A percentile compares a stretch with the other conserved stretches of the same genome.
Conservation (phyloP, 208 protist species). For the Trypanosomatidae sp. region DNA sequence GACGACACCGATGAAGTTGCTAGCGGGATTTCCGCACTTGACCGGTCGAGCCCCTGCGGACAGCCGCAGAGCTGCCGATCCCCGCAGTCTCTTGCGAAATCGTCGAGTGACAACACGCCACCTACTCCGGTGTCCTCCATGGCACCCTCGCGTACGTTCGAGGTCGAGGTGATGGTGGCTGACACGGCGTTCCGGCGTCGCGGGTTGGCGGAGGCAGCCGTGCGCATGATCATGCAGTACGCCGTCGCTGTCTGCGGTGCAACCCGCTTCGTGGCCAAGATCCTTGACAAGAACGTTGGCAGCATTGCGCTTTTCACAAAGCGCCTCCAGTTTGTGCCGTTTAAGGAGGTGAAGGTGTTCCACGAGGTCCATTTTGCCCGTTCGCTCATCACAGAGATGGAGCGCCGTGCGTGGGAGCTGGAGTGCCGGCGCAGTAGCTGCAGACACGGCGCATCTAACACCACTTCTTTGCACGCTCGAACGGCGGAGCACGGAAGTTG, state of each 20-base stretch:
- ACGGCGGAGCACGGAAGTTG: background rate
- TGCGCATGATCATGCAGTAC: conserved; percentile 89
- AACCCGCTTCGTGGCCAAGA: conserved; percentile 87
- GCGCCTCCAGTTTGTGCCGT: conserved; percentile 59
- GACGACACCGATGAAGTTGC: conserved; percentile 16
- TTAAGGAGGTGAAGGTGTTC: conserved; percentile 86
- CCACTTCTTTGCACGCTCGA: conserved; percentile 1
- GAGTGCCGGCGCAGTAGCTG: conserved; percentile 25
- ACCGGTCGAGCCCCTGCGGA: conserved; percentile 1
- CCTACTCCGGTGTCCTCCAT: background rate
- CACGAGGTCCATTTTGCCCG: conserved; percentile 70
- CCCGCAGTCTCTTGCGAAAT: background rate
- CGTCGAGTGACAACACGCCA: background rate
- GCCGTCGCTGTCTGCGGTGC: conserved; percentile 62
- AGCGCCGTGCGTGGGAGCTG: conserved; percentile 23
- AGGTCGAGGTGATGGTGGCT: conserved; percentile 93
- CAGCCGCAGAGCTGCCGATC: background rate
- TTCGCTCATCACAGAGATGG: conserved; percentile 27
- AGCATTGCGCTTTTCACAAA: conserved; percentile 77
- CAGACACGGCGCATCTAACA: conserved; percentile 1
- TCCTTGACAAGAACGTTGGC: conserved; percentile 69
- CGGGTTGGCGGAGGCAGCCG: conserved; percentile 73
- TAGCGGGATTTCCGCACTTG: background rate
- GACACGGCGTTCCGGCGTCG: conserved; percentile 58
- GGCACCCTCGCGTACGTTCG: conserved; percentile 45